Percentiles rank a stretch among this genome's conserved stretches.
Evolutionary conservation across 1,284 basidiomycete species (phyloP).

Genomic region (Ustilago lituana): DNA sequence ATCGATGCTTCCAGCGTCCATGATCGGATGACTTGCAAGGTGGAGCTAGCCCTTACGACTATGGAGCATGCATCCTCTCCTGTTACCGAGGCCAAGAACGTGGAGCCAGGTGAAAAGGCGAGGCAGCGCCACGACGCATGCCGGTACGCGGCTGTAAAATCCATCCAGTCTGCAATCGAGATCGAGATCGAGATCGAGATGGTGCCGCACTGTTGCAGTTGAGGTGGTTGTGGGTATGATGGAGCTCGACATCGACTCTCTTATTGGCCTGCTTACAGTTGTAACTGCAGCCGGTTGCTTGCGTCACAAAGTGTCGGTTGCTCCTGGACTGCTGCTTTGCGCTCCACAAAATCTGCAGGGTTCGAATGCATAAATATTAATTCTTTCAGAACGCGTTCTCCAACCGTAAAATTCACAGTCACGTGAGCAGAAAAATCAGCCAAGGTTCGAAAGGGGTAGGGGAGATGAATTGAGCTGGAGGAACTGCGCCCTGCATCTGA

Average conservation of each 20-base stretch:
- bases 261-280: too few relatives aligned
- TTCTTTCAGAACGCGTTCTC: slow-evolving; percentile 23
- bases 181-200: too few relatives aligned
- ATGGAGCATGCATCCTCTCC: slow-evolving; percentile 37
- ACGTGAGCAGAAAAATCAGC: slow-evolving; percentile 14
- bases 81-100: slow-evolving; percentile 56
- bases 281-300: too few relatives aligned
- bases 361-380: slow-evolving; percentile 4
- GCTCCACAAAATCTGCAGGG: slow-evolving; percentile 8
- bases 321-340: too few relatives aligned
- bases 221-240: neutral
- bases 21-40: slow-evolving; percentile 56
- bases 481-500: slow-evolving; percentile 2
- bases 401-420: neutral
- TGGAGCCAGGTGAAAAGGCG: slow-evolving; percentile 61
- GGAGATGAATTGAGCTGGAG: too few relatives aligned
- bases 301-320: slow-evolving; percentile 6
- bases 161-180: slow-evolving; percentile 39
- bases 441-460: neutral
- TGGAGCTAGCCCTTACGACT: slow-evolving; percentile 54
- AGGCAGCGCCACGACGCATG: slow-evolving; percentile 55
- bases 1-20: slow-evolving; percentile 53
- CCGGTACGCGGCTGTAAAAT: slow-evolving; percentile 56
- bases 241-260: too few relatives aligned
- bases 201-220: too few relatives aligned